Conservation (phyloP, 2,329 filamentous ascomycete species). For the Pseudocercospora fuligena region DNA sequence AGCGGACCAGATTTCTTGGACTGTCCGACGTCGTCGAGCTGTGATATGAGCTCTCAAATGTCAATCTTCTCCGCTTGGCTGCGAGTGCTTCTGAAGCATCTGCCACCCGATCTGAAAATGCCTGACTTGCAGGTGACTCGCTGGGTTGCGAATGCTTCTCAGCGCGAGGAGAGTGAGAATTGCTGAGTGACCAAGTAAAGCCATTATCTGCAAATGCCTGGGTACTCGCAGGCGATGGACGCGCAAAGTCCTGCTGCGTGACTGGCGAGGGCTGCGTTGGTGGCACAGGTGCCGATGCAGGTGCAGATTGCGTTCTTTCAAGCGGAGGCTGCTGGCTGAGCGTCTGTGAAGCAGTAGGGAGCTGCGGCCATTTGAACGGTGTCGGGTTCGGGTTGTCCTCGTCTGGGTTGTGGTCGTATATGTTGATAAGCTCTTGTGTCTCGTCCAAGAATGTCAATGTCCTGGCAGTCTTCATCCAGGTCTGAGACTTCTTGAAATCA, state of each 20-base stretch:
- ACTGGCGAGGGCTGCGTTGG: background rate
- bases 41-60: slow-evolving; percentile 28
- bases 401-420: slow-evolving; percentile 39
- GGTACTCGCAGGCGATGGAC: background rate
- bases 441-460: slow-evolving; percentile 41
- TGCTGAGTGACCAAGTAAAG: background rate
- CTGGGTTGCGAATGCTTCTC: slow-evolving; percentile 7
- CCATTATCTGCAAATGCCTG: background rate
- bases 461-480: slow-evolving; percentile 38
- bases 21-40: slow-evolving; percentile 21
- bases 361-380: slow-evolving; percentile 18
- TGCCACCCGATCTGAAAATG: slow-evolving; percentile 16
- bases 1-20: slow-evolving; percentile 13
- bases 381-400: slow-evolving; percentile 24
- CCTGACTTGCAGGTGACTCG: slow-evolving; percentile 10
- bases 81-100: slow-evolving; percentile 8
- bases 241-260: background rate
- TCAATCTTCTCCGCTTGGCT: slow-evolving; percentile 27
- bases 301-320: slow-evolving; percentile 11
- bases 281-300: background rate
- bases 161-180: background rate
- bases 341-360: slow-evolving; percentile 8
- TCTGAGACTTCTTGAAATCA: slow-evolving; percentile 34
- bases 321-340: slow-evolving; percentile 4
- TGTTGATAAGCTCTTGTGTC: slow-evolving; percentile 40